These are phyloP conservation scores for Crithidia thermophila DNA, from an alignment of 208 protist genomes.

Conservation along the genomic window DNA sequence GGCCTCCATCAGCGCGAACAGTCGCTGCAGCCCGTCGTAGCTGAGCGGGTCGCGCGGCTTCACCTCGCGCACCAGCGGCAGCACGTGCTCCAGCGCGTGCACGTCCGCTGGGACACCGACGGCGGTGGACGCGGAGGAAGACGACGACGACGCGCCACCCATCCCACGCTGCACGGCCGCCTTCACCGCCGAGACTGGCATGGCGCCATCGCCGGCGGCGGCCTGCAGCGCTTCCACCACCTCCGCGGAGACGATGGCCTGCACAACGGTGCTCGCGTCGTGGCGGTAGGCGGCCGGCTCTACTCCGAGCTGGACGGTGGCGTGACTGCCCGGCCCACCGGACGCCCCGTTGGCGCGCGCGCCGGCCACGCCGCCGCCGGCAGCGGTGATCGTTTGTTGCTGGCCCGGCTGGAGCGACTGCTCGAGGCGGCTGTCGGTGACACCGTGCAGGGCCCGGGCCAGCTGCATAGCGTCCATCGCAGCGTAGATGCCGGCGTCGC, in stretches of 20 bases:
- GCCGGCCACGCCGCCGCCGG: background rate
- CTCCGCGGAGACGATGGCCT: slow-evolving; percentile 8
- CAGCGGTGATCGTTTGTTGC: slow-evolving; percentile 13
- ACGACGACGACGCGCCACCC: slow-evolving; percentile 23
- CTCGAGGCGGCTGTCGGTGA: slow-evolving; percentile 55
- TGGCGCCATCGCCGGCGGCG: background rate
- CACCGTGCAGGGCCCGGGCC: slow-evolving; percentile 59
- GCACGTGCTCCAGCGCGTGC: slow-evolving; percentile 35
- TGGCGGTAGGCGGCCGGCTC: slow-evolving; percentile 22
- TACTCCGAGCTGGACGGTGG: slow-evolving; percentile 16
- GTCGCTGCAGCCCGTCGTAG: slow-evolving; percentile 65
- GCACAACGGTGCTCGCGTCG: slow-evolving; percentile 5
- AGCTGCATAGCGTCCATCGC: slow-evolving; percentile 72
- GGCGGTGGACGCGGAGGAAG: slow-evolving; percentile 31
- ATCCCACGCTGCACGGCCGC: slow-evolving; percentile 3
- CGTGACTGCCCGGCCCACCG: background rate
- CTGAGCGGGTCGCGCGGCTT: slow-evolving; percentile 54
- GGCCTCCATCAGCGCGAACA: slow-evolving; percentile 47
- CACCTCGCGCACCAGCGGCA: slow-evolving; percentile 49
- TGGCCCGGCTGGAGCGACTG: slow-evolving; percentile 18
- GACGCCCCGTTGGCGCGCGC: background rate
- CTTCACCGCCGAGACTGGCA: background rate
- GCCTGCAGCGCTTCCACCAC: slow-evolving; percentile 15
- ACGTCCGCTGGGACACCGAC: slow-evolving; percentile 62
- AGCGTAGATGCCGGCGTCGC: slow-evolving; percentile 79